A percentile compares a stretch with the other conserved stretches of the same genome.
Evolutionary conservation across 2,329 filamentous ascomycete genomes (phyloP).

Genomic region (Geoglossum cookeanum): DNA sequence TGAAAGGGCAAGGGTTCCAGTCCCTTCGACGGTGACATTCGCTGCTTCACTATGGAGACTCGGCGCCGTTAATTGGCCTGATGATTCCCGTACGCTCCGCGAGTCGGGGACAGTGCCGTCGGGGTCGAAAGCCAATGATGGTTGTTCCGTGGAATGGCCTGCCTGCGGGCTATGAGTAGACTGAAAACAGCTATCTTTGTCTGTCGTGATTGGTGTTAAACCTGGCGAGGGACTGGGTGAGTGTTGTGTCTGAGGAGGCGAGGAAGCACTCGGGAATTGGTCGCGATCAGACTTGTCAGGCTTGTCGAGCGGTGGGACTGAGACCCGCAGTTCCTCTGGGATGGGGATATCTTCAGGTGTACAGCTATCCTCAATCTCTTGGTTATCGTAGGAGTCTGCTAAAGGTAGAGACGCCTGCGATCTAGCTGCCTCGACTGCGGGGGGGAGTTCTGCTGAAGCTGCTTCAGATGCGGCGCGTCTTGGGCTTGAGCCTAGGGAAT

Average conservation of each 20-base stretch:
- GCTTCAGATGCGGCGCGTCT: background rate
- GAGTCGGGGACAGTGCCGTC: background rate
- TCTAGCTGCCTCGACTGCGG: background rate
- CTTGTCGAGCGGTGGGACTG: background rate
- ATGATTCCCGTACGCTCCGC: background rate
- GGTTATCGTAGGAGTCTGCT: background rate
- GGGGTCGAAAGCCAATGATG: background rate
- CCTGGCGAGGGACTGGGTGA: background rate
- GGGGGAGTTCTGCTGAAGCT: background rate
- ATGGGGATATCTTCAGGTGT: background rate
- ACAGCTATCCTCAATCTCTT: background rate
- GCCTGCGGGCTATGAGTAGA: background rate
- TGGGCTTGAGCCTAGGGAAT: background rate
- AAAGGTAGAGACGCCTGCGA: background rate
- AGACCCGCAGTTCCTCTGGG: background rate
- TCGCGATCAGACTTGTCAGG: background rate
- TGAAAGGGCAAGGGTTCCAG: background rate
- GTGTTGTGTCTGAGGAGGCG: background rate
- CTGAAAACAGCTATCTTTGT: background rate
- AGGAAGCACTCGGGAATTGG: background rate
- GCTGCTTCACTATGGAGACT: background rate
- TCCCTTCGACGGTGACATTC: background rate
- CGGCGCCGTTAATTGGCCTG: background rate
- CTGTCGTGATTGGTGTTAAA: background rate
- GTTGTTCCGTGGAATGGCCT: background rate